Evolutionary conservation across 2,329 filamentous ascomycete species (phyloP).

Genomic region (Arthrobotrys entomopaga): DNA sequence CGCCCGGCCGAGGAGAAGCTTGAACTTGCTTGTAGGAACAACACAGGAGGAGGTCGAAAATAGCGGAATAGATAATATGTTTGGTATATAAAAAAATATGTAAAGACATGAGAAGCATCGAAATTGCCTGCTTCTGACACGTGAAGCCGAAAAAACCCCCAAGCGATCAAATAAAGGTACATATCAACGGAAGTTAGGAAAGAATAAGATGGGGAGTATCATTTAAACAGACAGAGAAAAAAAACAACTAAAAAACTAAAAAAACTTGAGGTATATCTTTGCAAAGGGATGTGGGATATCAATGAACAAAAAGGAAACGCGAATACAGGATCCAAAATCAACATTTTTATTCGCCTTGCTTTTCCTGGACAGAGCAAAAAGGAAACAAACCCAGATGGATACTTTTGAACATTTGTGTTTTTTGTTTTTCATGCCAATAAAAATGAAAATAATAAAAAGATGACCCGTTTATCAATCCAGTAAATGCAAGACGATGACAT

Average conservation of each 20-base stretch:
- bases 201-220: slow-evolving; percentile 41
- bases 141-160: slow-evolving; percentile 16
- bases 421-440: slow-evolving; percentile 50
- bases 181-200: slow-evolving; percentile 30
- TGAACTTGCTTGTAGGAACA: slow-evolving; percentile 1
- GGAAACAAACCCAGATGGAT: slow-evolving; percentile 37
- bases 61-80: slow-evolving; percentile 24
- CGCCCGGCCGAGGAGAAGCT: neutral
- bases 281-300: slow-evolving; percentile 52
- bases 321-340: slow-evolving; percentile 51
- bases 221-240: slow-evolving; percentile 31
- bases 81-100: slow-evolving; percentile 43
- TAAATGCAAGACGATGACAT: slow-evolving; percentile 56
- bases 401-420: slow-evolving; percentile 49
- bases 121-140: slow-evolving; percentile 17
- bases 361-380: slow-evolving; percentile 52
- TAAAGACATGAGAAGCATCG: slow-evolving; percentile 20
- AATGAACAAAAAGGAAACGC: slow-evolving; percentile 24
- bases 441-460: slow-evolving; percentile 35
- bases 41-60: slow-evolving; percentile 1
- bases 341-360: slow-evolving; percentile 54
- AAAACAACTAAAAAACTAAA: slow-evolving; percentile 5
- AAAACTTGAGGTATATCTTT: slow-evolving; percentile 45
- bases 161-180: slow-evolving; percentile 21
- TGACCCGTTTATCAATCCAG: slow-evolving; percentile 55